A percentile compares a stretch with the other conserved stretches of the same genome.
These are phyloP conservation scores for Rhynchosporium graminicola DNA, from an alignment of 2,329 filamentous ascomycete genomes.

Conservation along the genomic window DNA sequence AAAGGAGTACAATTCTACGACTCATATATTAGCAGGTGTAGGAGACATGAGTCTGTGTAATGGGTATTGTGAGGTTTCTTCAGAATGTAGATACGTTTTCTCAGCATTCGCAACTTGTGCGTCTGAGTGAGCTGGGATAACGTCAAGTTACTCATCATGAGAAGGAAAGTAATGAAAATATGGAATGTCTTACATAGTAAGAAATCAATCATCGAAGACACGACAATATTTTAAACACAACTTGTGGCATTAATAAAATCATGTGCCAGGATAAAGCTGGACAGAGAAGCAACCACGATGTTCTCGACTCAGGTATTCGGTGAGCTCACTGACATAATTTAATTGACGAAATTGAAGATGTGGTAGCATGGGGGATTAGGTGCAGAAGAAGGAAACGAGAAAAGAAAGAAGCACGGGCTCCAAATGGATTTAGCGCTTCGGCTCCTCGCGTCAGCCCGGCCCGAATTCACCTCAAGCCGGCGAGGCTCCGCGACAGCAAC, in stretches of 20 bases:
- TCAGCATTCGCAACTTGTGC: conserved; percentile 83
- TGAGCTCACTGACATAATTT: no score
- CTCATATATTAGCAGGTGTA: conserved; percentile 14
- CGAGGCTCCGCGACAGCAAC: background rate
- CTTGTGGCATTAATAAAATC: no score
- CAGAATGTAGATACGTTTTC: conserved; percentile 69
- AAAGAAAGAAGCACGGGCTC: background rate
- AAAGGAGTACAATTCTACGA: background rate
- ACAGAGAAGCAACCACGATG: no score
- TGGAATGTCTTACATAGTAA: background rate
- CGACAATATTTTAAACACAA: no score
- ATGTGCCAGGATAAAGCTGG: no score
- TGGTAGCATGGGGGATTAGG: no score
- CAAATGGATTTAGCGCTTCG: background rate
- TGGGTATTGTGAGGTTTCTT: conserved; percentile 26
- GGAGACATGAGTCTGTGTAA: background rate
- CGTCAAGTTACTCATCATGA: conserved; percentile 83
- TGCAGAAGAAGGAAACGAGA: background rate
- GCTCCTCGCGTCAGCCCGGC: conserved; percentile 5
- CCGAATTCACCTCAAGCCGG: background rate
- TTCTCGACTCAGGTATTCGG: no score
- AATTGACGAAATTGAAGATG: no score
- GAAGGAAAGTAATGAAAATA: background rate
- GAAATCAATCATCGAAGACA: background rate
- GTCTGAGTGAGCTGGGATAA: conserved; percentile 99